Conservation (phyloP, 176 grass and related monocot genomes). For the Hsuehochloa calcarea region DNA sequence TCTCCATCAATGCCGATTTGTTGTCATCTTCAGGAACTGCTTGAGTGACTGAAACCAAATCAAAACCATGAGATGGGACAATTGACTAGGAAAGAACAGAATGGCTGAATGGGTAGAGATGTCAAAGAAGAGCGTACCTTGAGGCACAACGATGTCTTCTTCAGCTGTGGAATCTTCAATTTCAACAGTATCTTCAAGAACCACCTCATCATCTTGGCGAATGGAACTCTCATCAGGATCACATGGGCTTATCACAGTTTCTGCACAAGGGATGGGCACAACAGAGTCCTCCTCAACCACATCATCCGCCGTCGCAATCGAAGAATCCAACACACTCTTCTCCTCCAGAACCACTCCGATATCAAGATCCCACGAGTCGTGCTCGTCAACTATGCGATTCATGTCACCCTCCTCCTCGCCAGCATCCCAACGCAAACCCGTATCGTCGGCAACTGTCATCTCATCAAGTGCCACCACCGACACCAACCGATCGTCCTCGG, state of each 20-base stretch:
- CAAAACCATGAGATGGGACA: not conserved
- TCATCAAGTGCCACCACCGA: slow-evolving; percentile 51
- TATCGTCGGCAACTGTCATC: slow-evolving; percentile 40
- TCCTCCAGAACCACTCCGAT: slow-evolving; percentile 49
- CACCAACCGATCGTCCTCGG: slow-evolving; percentile 42
- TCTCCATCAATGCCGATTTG: slow-evolving; percentile 48
- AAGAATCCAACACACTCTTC: slow-evolving; percentile 48
- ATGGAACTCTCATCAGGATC: not conserved
- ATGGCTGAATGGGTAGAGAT: not conserved
- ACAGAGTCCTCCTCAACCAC: slow-evolving; percentile 16
- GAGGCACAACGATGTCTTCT: slow-evolving; percentile 14
- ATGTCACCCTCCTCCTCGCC: slow-evolving; percentile 8
- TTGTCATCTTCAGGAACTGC: slow-evolving; percentile 49
- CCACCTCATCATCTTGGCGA: not conserved
- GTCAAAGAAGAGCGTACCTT: slow-evolving; percentile 24
- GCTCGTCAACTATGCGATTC: not conserved
- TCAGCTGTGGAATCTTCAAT: not conserved
- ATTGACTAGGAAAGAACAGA: not conserved
- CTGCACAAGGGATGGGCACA: not conserved
- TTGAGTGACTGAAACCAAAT: not conserved
- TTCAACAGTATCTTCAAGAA: slow-evolving; percentile 28
- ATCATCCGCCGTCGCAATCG: not conserved
- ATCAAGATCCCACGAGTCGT: slow-evolving; percentile 34
- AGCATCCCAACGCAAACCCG: slow-evolving; percentile 16
- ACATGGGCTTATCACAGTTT: not conserved